Evolutionary conservation across 140 eudicot species (phyloP).

Genomic region (Cichorium intybus): DNA sequence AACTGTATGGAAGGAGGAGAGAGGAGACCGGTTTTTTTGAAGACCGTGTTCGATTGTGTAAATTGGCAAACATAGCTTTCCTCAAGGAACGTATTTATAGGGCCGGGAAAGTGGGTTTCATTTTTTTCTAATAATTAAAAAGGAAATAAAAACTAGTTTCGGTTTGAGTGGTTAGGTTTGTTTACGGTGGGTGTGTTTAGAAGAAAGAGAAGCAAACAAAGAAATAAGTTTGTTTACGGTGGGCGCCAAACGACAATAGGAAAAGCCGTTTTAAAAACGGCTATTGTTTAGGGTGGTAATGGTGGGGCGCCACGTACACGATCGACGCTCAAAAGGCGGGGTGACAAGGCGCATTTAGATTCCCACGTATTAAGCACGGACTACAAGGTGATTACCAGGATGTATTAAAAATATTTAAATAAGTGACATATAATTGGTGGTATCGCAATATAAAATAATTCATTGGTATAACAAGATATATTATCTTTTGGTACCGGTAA

Average conservation of each 20-base stretch:
- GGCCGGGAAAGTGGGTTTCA: neutral
- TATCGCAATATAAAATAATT: conserved; percentile 6
- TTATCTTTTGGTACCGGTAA: no score
- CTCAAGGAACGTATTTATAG: conserved; percentile 62
- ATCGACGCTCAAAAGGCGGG: neutral
- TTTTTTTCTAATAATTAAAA: neutral
- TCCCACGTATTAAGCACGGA: conserved; percentile 24
- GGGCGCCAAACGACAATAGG: conserved; percentile 28
- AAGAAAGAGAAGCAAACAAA: neutral
- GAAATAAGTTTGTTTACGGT: conserved; percentile 10
- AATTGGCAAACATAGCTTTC: conserved; percentile 70
- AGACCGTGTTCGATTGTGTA: conserved; percentile 38
- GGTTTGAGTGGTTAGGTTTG: conserved; percentile 19
- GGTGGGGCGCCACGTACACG: conserved; percentile 39
- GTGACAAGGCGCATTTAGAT: conserved; percentile 14
- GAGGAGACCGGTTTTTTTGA: conserved; percentile 7
- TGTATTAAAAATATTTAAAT: neutral
- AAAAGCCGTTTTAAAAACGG: conserved; percentile 32
- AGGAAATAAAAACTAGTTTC: conserved; percentile 2
- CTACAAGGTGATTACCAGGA: neutral
- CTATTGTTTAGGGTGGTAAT: neutral
- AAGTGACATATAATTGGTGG: neutral
- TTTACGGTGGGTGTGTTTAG: conserved; percentile 33
- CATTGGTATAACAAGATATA: no score
- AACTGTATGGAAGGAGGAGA: neutral